Evolutionary conservation across 2,329 filamentous ascomycete genomes (phyloP).

Genomic region (Neonectria punicea): DNA sequence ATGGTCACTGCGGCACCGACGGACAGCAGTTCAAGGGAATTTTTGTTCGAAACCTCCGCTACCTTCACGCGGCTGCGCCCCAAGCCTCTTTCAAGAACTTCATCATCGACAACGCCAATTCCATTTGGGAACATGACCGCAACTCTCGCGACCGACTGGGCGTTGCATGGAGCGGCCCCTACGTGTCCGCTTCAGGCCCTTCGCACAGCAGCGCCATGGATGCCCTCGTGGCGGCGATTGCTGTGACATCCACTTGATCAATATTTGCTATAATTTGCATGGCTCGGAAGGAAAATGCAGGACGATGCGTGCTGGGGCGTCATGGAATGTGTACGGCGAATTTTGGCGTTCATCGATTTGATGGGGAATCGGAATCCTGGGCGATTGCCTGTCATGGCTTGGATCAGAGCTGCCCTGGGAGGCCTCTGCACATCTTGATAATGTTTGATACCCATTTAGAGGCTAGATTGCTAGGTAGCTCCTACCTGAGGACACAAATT

Average conservation of each 20-base stretch:
- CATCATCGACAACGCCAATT: constrained; percentile 70
- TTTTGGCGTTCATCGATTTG: constrained; percentile 25
- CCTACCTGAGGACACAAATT: constrained; percentile 18
- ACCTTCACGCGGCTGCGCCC: constrained; percentile 63
- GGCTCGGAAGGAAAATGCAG: constrained; percentile 24
- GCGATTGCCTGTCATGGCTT: constrained; percentile 19
- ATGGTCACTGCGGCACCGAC: constrained; percentile 56
- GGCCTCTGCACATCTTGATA: constrained; percentile 31
- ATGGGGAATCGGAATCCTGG: neutral
- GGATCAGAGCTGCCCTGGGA: constrained; percentile 22
- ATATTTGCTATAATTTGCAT: constrained; percentile 3
- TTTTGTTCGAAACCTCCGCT: constrained; percentile 72
- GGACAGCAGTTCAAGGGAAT: constrained; percentile 78
- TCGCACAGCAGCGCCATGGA: constrained; percentile 75
- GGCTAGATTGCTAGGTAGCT: constrained; percentile 24
- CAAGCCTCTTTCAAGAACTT: constrained; percentile 62
- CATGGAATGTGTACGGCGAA: constrained; percentile 29
- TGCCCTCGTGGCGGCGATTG: constrained; percentile 70
- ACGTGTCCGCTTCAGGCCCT: constrained; percentile 60
- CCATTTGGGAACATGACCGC: constrained; percentile 71
- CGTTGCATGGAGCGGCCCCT: constrained; percentile 73
- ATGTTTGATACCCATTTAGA: constrained; percentile 41
- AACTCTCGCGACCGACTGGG: constrained; percentile 64
- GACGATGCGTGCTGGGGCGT: constrained; percentile 20
- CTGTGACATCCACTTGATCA: constrained; percentile 37